Base-by-base conservation (phyloP, 2,329 filamentous ascomycete genomes). In the Fusarium longipes region DNA sequence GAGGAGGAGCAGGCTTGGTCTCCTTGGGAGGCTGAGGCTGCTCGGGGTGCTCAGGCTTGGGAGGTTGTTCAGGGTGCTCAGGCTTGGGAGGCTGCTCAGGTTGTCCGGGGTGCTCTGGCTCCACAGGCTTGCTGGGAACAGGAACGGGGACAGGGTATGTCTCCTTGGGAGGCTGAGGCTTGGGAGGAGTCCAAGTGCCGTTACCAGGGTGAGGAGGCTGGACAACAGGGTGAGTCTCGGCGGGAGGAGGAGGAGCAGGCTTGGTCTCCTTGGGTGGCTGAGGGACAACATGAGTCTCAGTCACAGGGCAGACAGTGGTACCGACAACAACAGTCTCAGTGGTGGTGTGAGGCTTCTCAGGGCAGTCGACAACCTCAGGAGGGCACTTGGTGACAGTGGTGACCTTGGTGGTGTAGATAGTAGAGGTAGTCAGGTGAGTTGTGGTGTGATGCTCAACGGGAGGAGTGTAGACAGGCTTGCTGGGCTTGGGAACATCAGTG, bases 231-330 rank as follows among this genome's bases (percentile, higher is more conserved):
- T 61, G 39, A 14, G 57, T 61, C 49, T 52, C 27, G 36, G 59
- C 59, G 11, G 57, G 62, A 22, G 57, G 54, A 20, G 25, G 4
- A 5, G 58, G 42, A 2, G 50, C 9, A n/a, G 57, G 38, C 1
- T 59, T 12, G 2, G 57, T 59, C n/a, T 36, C 6, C 47, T 58
- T 58, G 15, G 55, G 55, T 39, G 55, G 53, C 10, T 14, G 5
- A 20, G 48, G 52, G 6, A 40, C 35, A 5, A 58, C 40, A 9
- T 59, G 38, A 4, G 48, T 54, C 32, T 43, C 38, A 8, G 69
- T 70, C 12, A 71, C 70, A 6, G 70, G 70, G 51, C 70, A 72
- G 48, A 70, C 4, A 1, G 68, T 70, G 14, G 68, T 70, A 12
- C 57, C 68, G 25, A 70, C 39, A 8, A 63, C 36, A 24, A 67